Evolutionary conservation across 148 eudicot species (phyloP).

Genomic region (Heliamphora exappendiculata): DNA sequence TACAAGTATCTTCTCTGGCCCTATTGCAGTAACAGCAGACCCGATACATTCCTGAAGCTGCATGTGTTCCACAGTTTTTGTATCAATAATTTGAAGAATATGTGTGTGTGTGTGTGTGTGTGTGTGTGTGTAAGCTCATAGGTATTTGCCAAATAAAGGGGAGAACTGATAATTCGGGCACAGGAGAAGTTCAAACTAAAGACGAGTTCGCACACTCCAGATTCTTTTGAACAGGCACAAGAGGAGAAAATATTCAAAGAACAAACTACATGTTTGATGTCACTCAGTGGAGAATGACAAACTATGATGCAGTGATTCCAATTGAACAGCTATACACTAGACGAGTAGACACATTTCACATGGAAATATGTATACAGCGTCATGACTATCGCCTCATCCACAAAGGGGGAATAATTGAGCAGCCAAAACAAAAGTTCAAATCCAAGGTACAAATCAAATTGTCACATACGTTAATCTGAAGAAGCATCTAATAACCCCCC

Average conservation of each 20-base stretch:
- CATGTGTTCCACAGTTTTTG: constrained; percentile 13
- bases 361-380: too few relatives aligned
- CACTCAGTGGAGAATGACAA: neutral
- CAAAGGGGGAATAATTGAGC: neutral
- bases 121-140: too few relatives aligned
- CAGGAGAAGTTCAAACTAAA: neutral
- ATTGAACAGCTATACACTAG: neutral
- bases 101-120: too few relatives aligned
- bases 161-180: neutral
- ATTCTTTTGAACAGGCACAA: neutral
- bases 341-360: neutral
- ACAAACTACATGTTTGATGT: neutral
- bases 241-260: neutral
- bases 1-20: constrained; percentile 64
- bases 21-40: constrained; percentile 73
- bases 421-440: neutral
- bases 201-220: neutral
- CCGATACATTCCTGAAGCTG: constrained; percentile 84
- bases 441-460: neutral
- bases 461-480: neutral
- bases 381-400: neutral
- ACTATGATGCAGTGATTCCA: neutral
- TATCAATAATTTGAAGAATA: neutral
- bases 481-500: neutral
- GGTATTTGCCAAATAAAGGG: neutral